Percentiles rank a stretch among this genome's conserved stretches.
Conservation (phyloP, 768 basidiomycete species). For the Rhodosporidiobolus sp. region DNA sequence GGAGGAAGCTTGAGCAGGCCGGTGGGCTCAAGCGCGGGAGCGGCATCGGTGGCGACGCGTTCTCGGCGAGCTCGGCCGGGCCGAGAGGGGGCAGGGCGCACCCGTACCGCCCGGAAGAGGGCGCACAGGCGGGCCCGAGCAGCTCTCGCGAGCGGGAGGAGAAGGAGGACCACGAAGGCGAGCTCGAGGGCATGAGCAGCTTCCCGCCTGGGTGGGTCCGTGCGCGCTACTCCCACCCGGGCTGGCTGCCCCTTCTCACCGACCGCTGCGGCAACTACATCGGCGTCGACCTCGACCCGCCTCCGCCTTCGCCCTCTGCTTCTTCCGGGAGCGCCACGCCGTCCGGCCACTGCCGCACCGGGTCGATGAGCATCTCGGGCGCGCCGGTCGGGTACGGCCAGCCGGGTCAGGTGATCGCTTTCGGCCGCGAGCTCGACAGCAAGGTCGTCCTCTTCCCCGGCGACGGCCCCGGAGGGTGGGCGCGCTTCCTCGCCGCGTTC, state of each 20-base stretch:
- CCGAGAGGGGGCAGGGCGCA: constrained; percentile 1
- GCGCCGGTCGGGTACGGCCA: constrained; percentile 54
- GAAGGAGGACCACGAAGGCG: constrained; percentile 7
- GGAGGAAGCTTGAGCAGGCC: constrained; percentile 89
- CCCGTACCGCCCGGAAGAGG: constrained; percentile 4
- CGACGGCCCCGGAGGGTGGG: constrained; percentile 89
- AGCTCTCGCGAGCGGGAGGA: not conserved
- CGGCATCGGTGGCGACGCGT: constrained; percentile 68
- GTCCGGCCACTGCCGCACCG: not conserved
- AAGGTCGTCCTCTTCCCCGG: constrained; percentile 94
- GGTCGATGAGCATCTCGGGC: constrained; percentile 7
- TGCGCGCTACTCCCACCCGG: constrained; percentile 82
- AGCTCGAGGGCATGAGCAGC: constrained; percentile 67
- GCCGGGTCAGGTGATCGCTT: constrained; percentile 90
- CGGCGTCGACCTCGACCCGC: constrained; percentile 87
- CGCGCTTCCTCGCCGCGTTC: constrained; percentile 83
- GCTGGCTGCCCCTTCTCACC: constrained; percentile 92
- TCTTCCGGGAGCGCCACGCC: not conserved
- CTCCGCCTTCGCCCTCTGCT: constrained; percentile 2
- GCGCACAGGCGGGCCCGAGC: not conserved
- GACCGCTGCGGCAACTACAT: constrained; percentile 96
- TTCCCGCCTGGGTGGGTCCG: constrained; percentile 87
- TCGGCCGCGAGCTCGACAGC: constrained; percentile 97
- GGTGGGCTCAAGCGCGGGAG: constrained; percentile 70
- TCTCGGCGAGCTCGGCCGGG: constrained; percentile 47